A percentile compares a stretch with the other conserved stretches of the same genome.
These are phyloP conservation scores for Pythium rishiriense DNA, from an alignment of 352 stramenopile species.

Conservation along the genomic window DNA sequence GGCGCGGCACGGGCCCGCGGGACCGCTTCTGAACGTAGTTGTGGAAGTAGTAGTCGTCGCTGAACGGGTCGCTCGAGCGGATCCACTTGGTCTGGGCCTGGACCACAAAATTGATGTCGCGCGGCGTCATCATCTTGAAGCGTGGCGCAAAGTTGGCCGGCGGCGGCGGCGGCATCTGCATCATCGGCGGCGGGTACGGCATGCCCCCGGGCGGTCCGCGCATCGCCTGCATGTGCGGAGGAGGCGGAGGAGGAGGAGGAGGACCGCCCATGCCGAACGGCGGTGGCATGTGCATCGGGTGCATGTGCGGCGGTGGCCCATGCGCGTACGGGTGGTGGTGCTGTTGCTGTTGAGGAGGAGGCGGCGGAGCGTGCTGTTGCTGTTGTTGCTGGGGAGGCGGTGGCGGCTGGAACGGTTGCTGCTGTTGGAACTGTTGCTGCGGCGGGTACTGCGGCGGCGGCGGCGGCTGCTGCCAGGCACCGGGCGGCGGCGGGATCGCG, in stretches of 20 bases:
- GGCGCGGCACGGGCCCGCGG: slow-evolving; percentile 34
- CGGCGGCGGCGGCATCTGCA: slow-evolving; percentile 40
- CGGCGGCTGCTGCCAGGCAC: slow-evolving; percentile 24
- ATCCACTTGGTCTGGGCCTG: slow-evolving; percentile 88
- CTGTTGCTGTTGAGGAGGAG: slow-evolving; percentile 14
- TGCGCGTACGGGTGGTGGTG: slow-evolving; percentile 25
- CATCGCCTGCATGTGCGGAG: slow-evolving; percentile 36
- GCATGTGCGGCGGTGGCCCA: slow-evolving; percentile 27
- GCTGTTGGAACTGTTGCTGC: slow-evolving; percentile 3
- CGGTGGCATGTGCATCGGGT: slow-evolving; percentile 17
- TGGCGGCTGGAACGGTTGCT: slow-evolving; percentile 5
- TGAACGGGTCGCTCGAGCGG: slow-evolving; percentile 84
- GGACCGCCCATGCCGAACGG: slow-evolving; percentile 35
- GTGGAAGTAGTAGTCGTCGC: slow-evolving; percentile 89
- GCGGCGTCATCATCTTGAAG: slow-evolving; percentile 87
- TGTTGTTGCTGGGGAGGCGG: slow-evolving; percentile 29
- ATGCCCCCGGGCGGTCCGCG: slow-evolving; percentile 42
- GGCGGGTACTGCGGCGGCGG: slow-evolving; percentile 12
- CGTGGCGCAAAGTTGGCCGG: slow-evolving; percentile 17
- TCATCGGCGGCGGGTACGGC: slow-evolving; percentile 35
- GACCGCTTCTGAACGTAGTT: slow-evolving; percentile 82
- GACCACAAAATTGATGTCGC: slow-evolving; percentile 84
- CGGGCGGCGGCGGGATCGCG: slow-evolving; percentile 26
- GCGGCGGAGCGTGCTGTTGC: slow-evolving; percentile 25
- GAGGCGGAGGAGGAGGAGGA: slow-evolving; percentile 21